phyloP scores from a whole-genome alignment of 306 rosid genomes.

The Cucurbita argyrosperma region DNA sequence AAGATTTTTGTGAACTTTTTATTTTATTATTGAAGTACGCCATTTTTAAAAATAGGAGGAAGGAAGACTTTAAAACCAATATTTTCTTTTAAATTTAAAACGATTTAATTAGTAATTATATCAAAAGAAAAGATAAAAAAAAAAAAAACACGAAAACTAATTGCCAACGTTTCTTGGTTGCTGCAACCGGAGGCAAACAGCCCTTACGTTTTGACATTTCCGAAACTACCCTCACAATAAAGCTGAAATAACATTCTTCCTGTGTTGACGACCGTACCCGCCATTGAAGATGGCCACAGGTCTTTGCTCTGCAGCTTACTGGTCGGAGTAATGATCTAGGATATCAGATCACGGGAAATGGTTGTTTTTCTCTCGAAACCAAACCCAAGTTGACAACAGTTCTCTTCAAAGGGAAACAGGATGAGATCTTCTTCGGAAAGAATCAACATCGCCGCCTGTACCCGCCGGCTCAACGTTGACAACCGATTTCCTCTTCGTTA shows the following conservation, averaged over 20 bases:
- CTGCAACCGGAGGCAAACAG: neutral
- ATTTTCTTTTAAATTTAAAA: too few species aligned
- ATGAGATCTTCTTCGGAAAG: conserved; percentile 54
- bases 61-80: too few species aligned
- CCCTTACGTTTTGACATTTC: neutral
- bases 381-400: neutral
- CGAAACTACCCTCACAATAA: conserved; percentile 20
- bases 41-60: too few species aligned
- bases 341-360: conserved; percentile 6
- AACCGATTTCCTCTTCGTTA: conserved; percentile 65
- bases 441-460: conserved; percentile 56
- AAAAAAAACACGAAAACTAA: neutral
- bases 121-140: neutral
- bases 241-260: conserved; percentile 15
- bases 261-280: conserved; percentile 9
- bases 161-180: neutral
- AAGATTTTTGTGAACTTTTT: too few species aligned
- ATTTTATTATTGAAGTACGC: too few species aligned
- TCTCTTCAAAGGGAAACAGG: neutral
- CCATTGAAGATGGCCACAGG: conserved; percentile 25
- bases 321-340: neutral
- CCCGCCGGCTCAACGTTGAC: conserved; percentile 61
- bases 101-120: neutral
- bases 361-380: conserved; percentile 9
- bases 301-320: conserved; percentile 2